Evolutionary conservation across 1,284 basidiomycete species (phyloP).

Genomic region (Ceratorhiza oryzae-sativae): DNA sequence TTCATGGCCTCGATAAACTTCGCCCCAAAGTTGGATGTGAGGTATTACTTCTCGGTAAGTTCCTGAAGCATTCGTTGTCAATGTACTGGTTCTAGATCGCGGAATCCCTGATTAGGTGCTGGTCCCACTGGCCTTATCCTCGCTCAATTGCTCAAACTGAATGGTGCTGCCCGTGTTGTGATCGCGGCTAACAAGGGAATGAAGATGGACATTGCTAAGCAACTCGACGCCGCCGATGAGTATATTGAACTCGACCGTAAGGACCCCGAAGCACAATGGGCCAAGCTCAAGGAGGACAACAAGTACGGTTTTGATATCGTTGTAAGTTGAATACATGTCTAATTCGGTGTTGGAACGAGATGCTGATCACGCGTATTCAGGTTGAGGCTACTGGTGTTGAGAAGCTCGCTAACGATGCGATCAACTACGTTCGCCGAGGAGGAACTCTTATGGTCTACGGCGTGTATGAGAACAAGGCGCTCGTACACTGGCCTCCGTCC

Average conservation of each 20-base stretch:
- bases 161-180: slow-evolving; percentile 77
- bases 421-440: slow-evolving; percentile 84
- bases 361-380: slow-evolving; percentile 47
- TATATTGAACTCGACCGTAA: slow-evolving; percentile 83
- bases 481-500: slow-evolving; percentile 81
- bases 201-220: slow-evolving; percentile 81
- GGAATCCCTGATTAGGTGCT: slow-evolving; percentile 55
- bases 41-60: slow-evolving; percentile 67
- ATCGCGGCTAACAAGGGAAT: slow-evolving; percentile 85
- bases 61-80: neutral
- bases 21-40: slow-evolving; percentile 77
- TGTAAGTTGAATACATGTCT: slow-evolving; percentile 51
- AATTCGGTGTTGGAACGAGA: neutral
- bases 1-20: slow-evolving; percentile 88
- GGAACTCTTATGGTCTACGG: slow-evolving; percentile 70
- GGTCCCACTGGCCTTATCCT: slow-evolving; percentile 85
- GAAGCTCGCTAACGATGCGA: slow-evolving; percentile 77
- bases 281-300: slow-evolving; percentile 75
- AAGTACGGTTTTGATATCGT: slow-evolving; percentile 89
- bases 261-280: slow-evolving; percentile 81
- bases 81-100: neutral
- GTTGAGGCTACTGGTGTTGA: slow-evolving; percentile 86
- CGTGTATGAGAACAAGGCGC: slow-evolving; percentile 71
- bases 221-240: slow-evolving; percentile 77
- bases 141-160: slow-evolving; percentile 83